Percentiles rank a stretch among this genome's conserved stretches.
Conservation (phyloP, 192 early-diverging fungal species). For the Dispira simplex region DNA sequence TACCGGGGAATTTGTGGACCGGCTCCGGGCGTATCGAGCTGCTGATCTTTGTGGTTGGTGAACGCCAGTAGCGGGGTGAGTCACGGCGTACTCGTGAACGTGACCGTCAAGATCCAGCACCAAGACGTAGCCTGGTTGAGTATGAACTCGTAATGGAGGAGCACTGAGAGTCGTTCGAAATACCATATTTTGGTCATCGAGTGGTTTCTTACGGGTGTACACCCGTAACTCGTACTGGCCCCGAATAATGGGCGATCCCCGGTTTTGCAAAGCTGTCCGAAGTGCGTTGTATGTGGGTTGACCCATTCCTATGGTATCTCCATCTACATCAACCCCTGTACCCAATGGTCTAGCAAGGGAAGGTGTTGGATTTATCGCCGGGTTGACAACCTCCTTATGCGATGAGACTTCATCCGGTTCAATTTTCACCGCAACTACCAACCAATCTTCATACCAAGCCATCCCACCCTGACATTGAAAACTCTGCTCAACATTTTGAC, state of each 20-base stretch:
- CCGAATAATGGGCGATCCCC: too few species aligned
- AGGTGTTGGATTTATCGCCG: too few species aligned
- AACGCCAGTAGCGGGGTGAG: background rate
- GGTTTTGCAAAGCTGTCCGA: too few species aligned
- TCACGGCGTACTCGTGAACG: background rate
- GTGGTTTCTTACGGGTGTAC: background rate
- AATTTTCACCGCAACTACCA: constrained; percentile 16
- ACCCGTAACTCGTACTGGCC: background rate
- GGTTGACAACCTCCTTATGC: too few species aligned
- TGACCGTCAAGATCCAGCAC: background rate
- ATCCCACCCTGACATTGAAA: constrained; percentile 19
- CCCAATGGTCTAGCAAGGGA: too few species aligned
- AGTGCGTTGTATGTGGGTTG: too few species aligned
- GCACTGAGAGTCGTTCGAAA: background rate
- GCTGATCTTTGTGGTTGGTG: background rate
- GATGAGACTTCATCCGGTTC: background rate
- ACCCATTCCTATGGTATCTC: too few species aligned
- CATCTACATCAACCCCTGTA: too few species aligned
- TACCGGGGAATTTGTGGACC: background rate
- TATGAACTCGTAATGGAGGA: background rate
- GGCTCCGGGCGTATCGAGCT: background rate
- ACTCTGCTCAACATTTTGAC: constrained; percentile 38
- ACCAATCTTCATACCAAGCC: constrained; percentile 22
- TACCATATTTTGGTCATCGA: constrained; percentile 1
- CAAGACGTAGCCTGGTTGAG: background rate